Conservation (phyloP, 345 rosid species). For the Adansonia digitata region DNA sequence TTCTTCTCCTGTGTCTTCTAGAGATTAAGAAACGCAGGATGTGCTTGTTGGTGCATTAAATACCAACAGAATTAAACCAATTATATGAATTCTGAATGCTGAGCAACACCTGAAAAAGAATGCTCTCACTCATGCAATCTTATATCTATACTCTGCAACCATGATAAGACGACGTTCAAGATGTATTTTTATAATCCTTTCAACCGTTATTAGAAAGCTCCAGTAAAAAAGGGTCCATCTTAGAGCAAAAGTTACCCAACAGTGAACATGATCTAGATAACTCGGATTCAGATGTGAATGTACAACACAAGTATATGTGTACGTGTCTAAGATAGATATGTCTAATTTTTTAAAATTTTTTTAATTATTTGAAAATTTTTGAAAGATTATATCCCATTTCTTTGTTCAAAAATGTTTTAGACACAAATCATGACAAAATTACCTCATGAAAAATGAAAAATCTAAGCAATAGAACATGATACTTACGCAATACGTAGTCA, state of each 20-base stretch:
- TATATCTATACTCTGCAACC: not conserved
- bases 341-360: too few relatives aligned
- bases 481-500: not conserved
- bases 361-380: too few relatives aligned
- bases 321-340: too few relatives aligned
- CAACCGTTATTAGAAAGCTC: not conserved
- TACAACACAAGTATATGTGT: too few relatives aligned
- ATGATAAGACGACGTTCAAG: not conserved
- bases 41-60: not conserved
- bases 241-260: not conserved
- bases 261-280: not conserved
- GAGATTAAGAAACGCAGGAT: not conserved
- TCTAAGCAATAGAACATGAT: too few relatives aligned
- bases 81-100: not conserved
- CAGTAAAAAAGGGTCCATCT: not conserved
- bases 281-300: too few relatives aligned
- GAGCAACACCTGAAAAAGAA: not conserved
- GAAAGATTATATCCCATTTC: too few relatives aligned
- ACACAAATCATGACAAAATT: too few relatives aligned
- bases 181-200: not conserved
- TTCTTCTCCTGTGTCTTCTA: not conserved
- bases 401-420: too few relatives aligned
- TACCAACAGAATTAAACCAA: not conserved
- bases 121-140: not conserved
- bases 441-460: too few relatives aligned